Evolutionary conservation across 176 grass and related monocot species (phyloP), one percentile per base, ranked within the genome.

Genomic region (Typha latifolia): DNA sequence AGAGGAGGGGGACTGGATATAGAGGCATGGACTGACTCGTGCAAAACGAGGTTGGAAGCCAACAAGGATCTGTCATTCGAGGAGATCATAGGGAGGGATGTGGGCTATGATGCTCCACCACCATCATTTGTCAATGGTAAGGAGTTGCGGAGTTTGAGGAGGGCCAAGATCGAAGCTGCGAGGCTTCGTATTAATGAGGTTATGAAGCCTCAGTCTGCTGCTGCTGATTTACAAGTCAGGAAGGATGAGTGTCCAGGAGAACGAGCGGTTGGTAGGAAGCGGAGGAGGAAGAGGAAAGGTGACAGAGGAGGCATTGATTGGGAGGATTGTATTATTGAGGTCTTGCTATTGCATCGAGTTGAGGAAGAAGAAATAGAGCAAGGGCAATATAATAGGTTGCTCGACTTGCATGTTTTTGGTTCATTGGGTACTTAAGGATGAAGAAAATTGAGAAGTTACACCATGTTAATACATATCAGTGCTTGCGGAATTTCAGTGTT

Each of bases 241-340:
- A 43, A 77, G 9, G 47, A 61, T 18, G 24, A 82, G 19, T 14
- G 26, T 83, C n/a, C 1, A n/a, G 23, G 0, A 26, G 79, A 79
- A 47, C 56, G 56, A 61, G 32, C 2, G 43, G 32, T 69, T 59
- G 18, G 70, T 47, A 63, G 32, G 22, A 74, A 51, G 74, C 52
- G 51, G 71, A 84, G 71, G 24, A 76, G 51, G 51, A 61, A 16
- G 21, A 81, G 47, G 67, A 69, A 49, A 74, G 47, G 9, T 61
- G 8, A 59, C 27, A 32, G 50, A 65, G 81, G 78, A n/a, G 72
- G 49, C 72, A 53, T 89, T 50, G 93, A 97, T 62, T 92, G 93
- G 93, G 93, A 92, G 72, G 93, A 92, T 67, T 86, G 85, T 48
- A 74, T 86, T 67, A 92, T 92, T 3, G 88, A 97, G 63, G 80